Base-by-base conservation (phyloP, 345 rosid species). In the Arabis alpina region DNA sequence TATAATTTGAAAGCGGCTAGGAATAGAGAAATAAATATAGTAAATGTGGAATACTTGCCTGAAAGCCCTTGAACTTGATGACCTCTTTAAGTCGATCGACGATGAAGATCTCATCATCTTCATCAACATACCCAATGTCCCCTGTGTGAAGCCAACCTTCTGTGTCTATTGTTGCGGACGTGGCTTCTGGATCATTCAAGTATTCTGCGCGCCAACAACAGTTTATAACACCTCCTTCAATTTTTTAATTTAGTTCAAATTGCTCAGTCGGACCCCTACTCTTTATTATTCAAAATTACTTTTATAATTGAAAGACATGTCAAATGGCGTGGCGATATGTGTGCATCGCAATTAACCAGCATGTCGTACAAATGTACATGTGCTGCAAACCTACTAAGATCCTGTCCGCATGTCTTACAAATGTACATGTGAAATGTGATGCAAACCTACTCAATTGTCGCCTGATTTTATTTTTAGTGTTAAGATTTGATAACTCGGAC, bases 91-190 rank as follows among this genome's bases (percentile, higher is more conserved):
- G 86, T 41, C 96, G 79, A 72, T 92, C 98, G 4, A 92, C 86
- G 25, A 92, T 90, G 79, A 88, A 92, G 44, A 92, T 64, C 77
- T 92, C 98, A 6, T 85, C 85, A 12, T 88, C 95, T 10, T 92
- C 87, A 51, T 92, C 98, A 0, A 90, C 91, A 60, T 79, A 92
- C 16, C 98, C 98, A 23, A 92, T 88, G 61, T 90, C 98, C 0
- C 98, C 98, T 0, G 98, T 92, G 79, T 87, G 96, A 28, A 92
- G 88, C 98, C 98, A 92, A 8, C 98, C 96, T 34, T 92, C 88
- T 3, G 70, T 43, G 12, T 92, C 98, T 61, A 92, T 84, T 68
- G 95, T 90, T 36, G 71, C 71, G 3, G 85, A 70, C 1, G 98
- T 92, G 10, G 98, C 86, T 66, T 79, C 86, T 1, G 76, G 52